These are phyloP conservation scores for Pseudogymnoascus sp. DNA, from an alignment of 2,329 filamentous ascomycete species.

Conservation along the genomic window DNA sequence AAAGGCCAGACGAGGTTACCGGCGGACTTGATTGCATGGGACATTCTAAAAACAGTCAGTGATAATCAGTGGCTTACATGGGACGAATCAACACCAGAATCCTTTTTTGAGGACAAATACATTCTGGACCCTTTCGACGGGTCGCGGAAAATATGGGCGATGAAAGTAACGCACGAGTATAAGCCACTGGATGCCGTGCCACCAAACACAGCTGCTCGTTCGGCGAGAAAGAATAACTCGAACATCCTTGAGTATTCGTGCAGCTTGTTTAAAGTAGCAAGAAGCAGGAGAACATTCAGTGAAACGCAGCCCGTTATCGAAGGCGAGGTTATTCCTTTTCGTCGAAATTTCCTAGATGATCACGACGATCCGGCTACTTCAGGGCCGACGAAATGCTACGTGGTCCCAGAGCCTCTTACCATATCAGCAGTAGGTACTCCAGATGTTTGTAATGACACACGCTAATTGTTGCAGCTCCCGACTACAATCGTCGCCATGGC, in stretches of 20 bases:
- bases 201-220: constrained; percentile 41
- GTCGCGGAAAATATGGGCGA: constrained; percentile 53
- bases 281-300: constrained; percentile 45
- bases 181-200: constrained; percentile 61
- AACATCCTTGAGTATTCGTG: constrained; percentile 79
- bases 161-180: constrained; percentile 48
- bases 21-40: constrained; percentile 52
- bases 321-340: constrained; percentile 64
- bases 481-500: constrained; percentile 63
- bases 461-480: constrained; percentile 47
- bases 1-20: not conserved
- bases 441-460: not conserved
- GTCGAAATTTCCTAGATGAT: constrained; percentile 78
- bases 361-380: constrained; percentile 34
- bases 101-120: constrained; percentile 47
- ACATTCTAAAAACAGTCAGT: constrained; percentile 37
- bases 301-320: constrained; percentile 74
- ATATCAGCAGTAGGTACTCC: constrained; percentile 62
- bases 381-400: constrained; percentile 44
- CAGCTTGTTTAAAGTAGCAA: constrained; percentile 61
- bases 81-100: constrained; percentile 36
- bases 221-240: constrained; percentile 34
- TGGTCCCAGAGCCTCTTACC: constrained; percentile 69
- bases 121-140: constrained; percentile 53
- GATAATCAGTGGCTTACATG: constrained; percentile 28